Evolutionary conservation across 441 rosid species (phyloP), one percentile per base, ranked within the genome.

Genomic region (Cnidoscolus chayamansa): DNA sequence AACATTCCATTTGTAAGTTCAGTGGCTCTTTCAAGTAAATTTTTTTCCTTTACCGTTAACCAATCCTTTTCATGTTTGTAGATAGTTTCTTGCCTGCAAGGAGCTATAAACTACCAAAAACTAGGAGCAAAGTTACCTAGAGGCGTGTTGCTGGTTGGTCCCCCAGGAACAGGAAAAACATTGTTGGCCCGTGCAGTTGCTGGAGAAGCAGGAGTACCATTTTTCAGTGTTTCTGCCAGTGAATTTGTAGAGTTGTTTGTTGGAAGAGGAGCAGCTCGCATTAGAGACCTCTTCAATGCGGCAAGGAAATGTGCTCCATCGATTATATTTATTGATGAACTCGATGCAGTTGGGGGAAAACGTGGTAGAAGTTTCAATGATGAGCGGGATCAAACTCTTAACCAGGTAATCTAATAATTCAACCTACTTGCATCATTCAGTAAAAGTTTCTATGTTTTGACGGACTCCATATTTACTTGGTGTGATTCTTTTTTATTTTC

Each of bases 91-190:
- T 95, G 99, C 85, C 93, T 95, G 74, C 94, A 92, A 84, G 99
- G 98, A 85, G 88, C 88, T 74, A 84, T 87, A 71, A 88, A 88
- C 83, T 92, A 92, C 77, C 85, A 83, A 84, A 91, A 87, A 61
- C 82, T 95, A 54, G 99, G 97, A 76, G 99, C 98, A 55, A 90
- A 89, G 74, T 74, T 92, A 75, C 99, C 99, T 7, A 85, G 88
- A 83, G 98, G 99, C 63, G 94, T 93, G 71, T 83, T 95, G 82
- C 83, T 95, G 73, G 95, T 89, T 50, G 99, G 98, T 62, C 98
- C 98, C 57, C 99, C 98, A 4, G 99, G 99, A 78, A 93, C 97
- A 0, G 98, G 99, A 75, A 95, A 95, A 81, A 95, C 98, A 64
- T 82, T 95, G 78, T 82, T 95, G 74, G 99, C 99, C 55, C 94